Evolutionary conservation across 768 basidiomycete species (phyloP).

Genomic region (Infundibulicybe gibba): DNA sequence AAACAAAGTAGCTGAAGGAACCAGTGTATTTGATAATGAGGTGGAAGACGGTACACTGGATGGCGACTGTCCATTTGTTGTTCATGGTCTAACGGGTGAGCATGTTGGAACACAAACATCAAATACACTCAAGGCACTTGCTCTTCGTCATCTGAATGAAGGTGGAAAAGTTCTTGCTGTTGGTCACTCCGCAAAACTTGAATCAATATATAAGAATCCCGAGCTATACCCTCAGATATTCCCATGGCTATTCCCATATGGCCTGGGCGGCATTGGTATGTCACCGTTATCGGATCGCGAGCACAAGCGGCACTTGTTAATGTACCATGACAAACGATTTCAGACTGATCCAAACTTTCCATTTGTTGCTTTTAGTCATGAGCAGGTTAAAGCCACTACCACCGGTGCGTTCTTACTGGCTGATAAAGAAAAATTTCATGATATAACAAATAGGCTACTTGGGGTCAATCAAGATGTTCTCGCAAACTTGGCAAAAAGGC

Average conservation of each 20-base stretch:
- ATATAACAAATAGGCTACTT: slow-evolving; percentile 3
- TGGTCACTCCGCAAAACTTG: slow-evolving; percentile 14
- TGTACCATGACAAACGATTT: slow-evolving; percentile 23
- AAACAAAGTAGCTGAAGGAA: slow-evolving; percentile 18
- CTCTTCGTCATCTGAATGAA: slow-evolving; percentile 19
- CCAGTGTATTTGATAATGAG: slow-evolving; percentile 20
- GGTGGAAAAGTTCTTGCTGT: slow-evolving; percentile 20
- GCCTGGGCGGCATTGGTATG: slow-evolving; percentile 24
- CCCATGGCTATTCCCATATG: slow-evolving; percentile 38
- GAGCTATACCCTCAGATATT: slow-evolving; percentile 20
- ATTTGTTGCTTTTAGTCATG: slow-evolving; percentile 24
- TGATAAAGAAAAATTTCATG: slow-evolving; percentile 1
- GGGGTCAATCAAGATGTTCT: slow-evolving; percentile 2
- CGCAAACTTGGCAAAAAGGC: neutral
- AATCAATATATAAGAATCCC: slow-evolving; percentile 26
- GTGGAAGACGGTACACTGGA: slow-evolving; percentile 21
- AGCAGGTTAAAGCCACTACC: slow-evolving; percentile 16
- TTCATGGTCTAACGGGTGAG: slow-evolving; percentile 29
- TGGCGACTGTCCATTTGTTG: slow-evolving; percentile 25
- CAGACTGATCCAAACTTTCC: slow-evolving; percentile 8
- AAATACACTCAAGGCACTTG: slow-evolving; percentile 14
- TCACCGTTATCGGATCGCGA: slow-evolving; percentile 8
- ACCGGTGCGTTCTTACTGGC: slow-evolving; percentile 2
- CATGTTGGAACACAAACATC: slow-evolving; percentile 14
- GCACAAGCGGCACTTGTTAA: slow-evolving; percentile 22